Base-by-base conservation (phyloP, 1,284 basidiomycete genomes). In the Cryptococcus hybrid region DNA sequence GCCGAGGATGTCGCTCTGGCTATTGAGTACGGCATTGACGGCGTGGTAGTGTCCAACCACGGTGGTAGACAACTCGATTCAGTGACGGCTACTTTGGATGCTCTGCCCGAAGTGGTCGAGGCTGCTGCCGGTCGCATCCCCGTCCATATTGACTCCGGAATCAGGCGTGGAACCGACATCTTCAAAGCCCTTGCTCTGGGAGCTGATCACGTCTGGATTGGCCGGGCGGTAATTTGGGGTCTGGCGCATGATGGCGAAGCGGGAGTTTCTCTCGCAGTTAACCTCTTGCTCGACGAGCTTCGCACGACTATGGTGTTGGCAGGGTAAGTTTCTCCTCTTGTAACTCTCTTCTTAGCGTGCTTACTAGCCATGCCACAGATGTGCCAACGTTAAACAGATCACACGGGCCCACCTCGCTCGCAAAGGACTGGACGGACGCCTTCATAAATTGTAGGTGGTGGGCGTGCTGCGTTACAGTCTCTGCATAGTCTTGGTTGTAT, bases 61-160 rank as follows among this genome's bases (percentile, higher is more conserved):
- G 90, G 88, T 35, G 89, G 88, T 1, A 82, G 89, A 37, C 90
- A 92, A 73, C 82, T 92, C 4, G 90, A 92, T 69, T 89, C 89
- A 13, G 39, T 51, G 6, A 38, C 35, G 1, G 57, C 73, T 8
- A 62, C 69, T 0, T 44, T 71, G 39, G 65, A 68, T 45, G 66
- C 64, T 0, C 58, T 72, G 7, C 59, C 62, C 8, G 68, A 66
- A 18, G 58, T 66, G 13, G 62, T 66, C 0, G 65, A 59, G 3
- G 67, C 62, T 3, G 64, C 65, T 15, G 58, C 61, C 9, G 69
- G 68, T 0, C 55, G 63, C 13, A 65, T 70, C 42, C 63, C 65
- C 24, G 61, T 74, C 12, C 67, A 71, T 44, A 34, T 75, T 30
- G 73, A 75, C 60, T 64, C 67, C 34, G 70, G 70, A 1, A 64